phyloP scores from a whole-genome alignment of 176 grass and related monocot genomes.

The Aegilops tauschii region DNA sequence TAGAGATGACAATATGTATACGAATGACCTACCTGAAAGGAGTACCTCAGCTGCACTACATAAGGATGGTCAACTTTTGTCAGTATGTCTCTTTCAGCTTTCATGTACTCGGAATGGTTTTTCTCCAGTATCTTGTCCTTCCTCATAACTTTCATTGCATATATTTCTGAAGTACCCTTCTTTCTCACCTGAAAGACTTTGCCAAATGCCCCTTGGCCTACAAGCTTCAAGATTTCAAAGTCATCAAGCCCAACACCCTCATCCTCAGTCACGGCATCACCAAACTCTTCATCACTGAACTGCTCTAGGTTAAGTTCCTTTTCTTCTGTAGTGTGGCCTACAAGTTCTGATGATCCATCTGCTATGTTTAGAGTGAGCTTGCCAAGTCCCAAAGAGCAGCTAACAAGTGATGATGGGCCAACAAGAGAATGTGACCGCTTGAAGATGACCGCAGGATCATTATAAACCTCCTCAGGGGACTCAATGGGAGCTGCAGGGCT shows the following conservation, averaged over 20 bases:
- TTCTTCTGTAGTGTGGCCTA: slow-evolving; percentile 38
- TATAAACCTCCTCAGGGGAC: slow-evolving; percentile 59
- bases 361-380: slow-evolving; percentile 53
- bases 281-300: slow-evolving; percentile 59
- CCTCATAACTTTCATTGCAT: slow-evolving; percentile 98
- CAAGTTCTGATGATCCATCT: slow-evolving; percentile 46
- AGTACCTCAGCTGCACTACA: slow-evolving; percentile 92
- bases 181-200: slow-evolving; percentile 98
- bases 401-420: slow-evolving; percentile 69
- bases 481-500: slow-evolving; percentile 38
- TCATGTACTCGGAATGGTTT: slow-evolving; percentile 92
- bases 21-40: slow-evolving; percentile 70
- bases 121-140: slow-evolving; percentile 96
- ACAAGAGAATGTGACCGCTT: slow-evolving; percentile 93
- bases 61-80: slow-evolving; percentile 97
- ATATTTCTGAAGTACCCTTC: slow-evolving; percentile 87
- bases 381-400: slow-evolving; percentile 50
- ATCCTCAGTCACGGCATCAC: slow-evolving; percentile 9
- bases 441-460: slow-evolving; percentile 63
- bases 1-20: not conserved
- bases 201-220: slow-evolving; percentile 92
- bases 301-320: slow-evolving; percentile 26
- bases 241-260: slow-evolving; percentile 77
- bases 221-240: slow-evolving; percentile 92
- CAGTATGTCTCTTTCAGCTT: slow-evolving; percentile 93